Evolutionary conservation across 2,329 filamentous ascomycete species (phyloP), one percentile per base, ranked within the genome.

Genomic region (Myriosclerotinia duriaeana): DNA sequence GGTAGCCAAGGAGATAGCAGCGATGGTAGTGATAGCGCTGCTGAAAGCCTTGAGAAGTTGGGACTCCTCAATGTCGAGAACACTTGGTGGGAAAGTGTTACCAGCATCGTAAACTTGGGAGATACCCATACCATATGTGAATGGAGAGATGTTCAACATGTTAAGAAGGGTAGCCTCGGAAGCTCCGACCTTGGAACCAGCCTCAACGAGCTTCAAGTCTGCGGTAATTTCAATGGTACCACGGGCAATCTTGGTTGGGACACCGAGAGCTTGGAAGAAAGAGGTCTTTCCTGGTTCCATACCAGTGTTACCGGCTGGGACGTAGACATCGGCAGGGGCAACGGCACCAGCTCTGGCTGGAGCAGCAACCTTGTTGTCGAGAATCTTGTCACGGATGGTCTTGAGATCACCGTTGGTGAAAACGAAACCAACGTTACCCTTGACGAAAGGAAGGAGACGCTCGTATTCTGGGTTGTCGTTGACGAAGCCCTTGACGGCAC

Each of bases 271-370:
- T 90, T 99, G 95, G 93, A 99, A 99, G 93, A 99, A 99, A 80
- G 95, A 98, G 79, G 95, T 99, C 91, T 99, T 99, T 83, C 96
- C 96, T 80, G 95, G 96, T 84, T 99, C 95, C 95, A 99, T 99
- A 85, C 95, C 95, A 78, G 95, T 99, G 91, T 99, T 99, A 83
- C 95, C 95, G 76, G 93, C 95, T 74, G 95, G 95, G 75, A 99
- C 81, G 85, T 84, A 99, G 80, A 99, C 95, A 82, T 99, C 96
- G 78, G 80, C 83, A 74, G 96, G 95, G 75, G 95, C 96, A 76
- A 99, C 78, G 78, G 96, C 95, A 89, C 96, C 96, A 78, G 95
- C 94, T 92, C 95, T 93, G 76, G 95, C 95, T 73, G 95, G 95
- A 73, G 95, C 95, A 75, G 94, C 94, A 79, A 99, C 93, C 86